Conservation (phyloP, 768 basidiomycete genomes). For the Candolleomyces eurysporus region DNA sequence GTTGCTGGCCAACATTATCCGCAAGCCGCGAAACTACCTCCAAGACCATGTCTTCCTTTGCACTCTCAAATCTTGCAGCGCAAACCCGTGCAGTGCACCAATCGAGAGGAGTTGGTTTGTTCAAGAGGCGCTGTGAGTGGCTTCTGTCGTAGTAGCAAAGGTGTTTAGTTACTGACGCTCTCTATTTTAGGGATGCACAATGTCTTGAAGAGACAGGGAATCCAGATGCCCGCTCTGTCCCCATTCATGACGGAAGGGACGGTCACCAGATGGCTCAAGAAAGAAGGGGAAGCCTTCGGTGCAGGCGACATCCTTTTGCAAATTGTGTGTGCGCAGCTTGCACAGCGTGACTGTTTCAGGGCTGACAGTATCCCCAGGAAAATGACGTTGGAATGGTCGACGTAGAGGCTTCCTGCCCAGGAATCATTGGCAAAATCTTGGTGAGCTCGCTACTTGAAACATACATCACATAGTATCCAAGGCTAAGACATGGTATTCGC, state of each 20-base stretch:
- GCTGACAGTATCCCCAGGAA: constrained; percentile 50
- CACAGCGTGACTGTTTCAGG: not conserved
- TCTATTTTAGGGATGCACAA: constrained; percentile 12
- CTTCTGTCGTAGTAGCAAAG: not conserved
- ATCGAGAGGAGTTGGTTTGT: constrained; percentile 3
- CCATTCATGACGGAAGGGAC: constrained; percentile 97
- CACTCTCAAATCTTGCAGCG: constrained; percentile 7
- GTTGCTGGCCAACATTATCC: constrained; percentile 10
- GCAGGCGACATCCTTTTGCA: constrained; percentile 87
- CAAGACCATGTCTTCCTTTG: constrained; percentile 7
- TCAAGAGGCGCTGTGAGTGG: constrained; percentile 6
- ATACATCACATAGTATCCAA: not conserved
- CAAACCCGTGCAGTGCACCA: constrained; percentile 8
- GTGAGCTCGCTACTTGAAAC: constrained; percentile 41
- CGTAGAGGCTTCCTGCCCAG: constrained; percentile 98
- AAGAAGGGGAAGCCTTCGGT: constrained; percentile 74
- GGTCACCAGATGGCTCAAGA: constrained; percentile 88
- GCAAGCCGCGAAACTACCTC: not conserved
- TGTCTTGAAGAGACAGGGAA: constrained; percentile 13
- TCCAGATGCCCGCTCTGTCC: constrained; percentile 91
- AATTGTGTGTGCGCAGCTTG: constrained; percentile 57
- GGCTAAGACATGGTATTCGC: not conserved
- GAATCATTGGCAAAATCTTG: constrained; percentile 89
- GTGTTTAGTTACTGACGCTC: not conserved
- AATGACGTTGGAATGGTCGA: constrained; percentile 97